Conservation (phyloP, 139 green algal genomes). For the Yamagishiella unicocca region DNA sequence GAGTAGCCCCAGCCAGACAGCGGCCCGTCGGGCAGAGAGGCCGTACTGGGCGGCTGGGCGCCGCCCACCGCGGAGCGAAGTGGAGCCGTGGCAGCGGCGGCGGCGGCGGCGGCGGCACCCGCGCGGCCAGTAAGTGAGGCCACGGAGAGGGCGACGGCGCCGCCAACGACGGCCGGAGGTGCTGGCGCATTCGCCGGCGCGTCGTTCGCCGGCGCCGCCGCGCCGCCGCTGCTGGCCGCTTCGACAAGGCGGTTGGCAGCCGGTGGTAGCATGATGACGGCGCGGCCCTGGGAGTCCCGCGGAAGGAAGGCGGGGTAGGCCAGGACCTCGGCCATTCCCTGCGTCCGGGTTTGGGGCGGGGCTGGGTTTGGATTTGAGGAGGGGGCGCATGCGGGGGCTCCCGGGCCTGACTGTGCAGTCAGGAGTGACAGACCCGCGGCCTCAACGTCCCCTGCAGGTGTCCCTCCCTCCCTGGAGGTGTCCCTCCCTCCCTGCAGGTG, state of each 20-base stretch:
- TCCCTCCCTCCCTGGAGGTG: too few species aligned
- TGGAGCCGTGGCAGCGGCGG: not conserved
- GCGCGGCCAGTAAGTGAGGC: not conserved
- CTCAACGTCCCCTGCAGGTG: too few species aligned
- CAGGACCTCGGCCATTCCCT: constrained; percentile 26
- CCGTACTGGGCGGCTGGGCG: not conserved
- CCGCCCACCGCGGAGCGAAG: not conserved
- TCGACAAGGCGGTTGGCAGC: not conserved
- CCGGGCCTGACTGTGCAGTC: too few species aligned
- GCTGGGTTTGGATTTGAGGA: too few species aligned
- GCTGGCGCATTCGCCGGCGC: not conserved
- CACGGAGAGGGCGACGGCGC: not conserved
- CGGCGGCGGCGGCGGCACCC: not conserved
- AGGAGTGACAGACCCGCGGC: too few species aligned
- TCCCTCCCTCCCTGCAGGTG: too few species aligned
- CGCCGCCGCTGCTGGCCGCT: too few species aligned
- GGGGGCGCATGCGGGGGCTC: too few species aligned
- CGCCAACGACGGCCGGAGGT: not conserved
- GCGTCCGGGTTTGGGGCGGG: not conserved
- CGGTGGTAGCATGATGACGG: not conserved
- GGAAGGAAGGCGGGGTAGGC: constrained; percentile 19
- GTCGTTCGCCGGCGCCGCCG: not conserved
- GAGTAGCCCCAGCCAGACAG: too few species aligned
- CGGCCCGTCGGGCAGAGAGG: not conserved
- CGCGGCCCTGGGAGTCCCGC: not conserved